Percentiles rank a stretch among this genome's conserved stretches.
These are phyloP conservation scores for Aureobasidium vineae DNA, from an alignment of 2,329 filamentous ascomycete genomes.

Conservation along the genomic window DNA sequence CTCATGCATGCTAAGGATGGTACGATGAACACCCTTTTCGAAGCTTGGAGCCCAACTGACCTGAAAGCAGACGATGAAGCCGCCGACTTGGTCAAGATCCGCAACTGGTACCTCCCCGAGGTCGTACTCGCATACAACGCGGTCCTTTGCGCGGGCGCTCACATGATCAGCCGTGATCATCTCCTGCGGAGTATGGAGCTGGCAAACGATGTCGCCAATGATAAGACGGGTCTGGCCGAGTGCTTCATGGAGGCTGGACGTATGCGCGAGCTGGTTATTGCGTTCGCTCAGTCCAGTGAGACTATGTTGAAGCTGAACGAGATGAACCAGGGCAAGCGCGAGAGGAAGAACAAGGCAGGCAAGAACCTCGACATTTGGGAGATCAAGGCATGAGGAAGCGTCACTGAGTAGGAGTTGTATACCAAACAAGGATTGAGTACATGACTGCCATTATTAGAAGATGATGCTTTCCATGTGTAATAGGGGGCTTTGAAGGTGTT, in stretches of 20 bases:
- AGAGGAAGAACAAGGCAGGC: conserved; percentile 45
- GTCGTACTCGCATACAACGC: conserved; percentile 79
- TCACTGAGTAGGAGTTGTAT: not conserved
- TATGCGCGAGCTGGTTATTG: conserved; percentile 50
- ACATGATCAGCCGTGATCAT: conserved; percentile 69
- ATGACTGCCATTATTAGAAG: not conserved
- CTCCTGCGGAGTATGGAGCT: conserved; percentile 86
- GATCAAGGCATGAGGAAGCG: conserved; percentile 29
- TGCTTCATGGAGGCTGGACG: conserved; percentile 43
- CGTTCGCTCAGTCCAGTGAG: conserved; percentile 74
- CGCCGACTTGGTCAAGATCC: conserved; percentile 62
- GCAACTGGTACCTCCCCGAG: conserved; percentile 80
- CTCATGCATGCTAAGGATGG: conserved; percentile 34
- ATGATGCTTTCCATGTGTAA: not conserved
- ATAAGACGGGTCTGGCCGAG: conserved; percentile 37
- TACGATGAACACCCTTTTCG: conserved; percentile 20
- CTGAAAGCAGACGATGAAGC: conserved; percentile 48
- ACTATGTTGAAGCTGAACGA: conserved; percentile 58
- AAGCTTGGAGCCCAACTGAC: not conserved
- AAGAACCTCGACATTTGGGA: conserved; percentile 49
- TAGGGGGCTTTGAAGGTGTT: not conserved
- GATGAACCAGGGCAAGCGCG: conserved; percentile 42
- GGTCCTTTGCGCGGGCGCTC: conserved; percentile 75
- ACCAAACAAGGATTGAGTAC: not conserved
- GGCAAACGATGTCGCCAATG: conserved; percentile 64